These are phyloP conservation scores for Vitis amurensis DNA, from an alignment of 164 flowering plant genomes.

Conservation along the genomic window DNA sequence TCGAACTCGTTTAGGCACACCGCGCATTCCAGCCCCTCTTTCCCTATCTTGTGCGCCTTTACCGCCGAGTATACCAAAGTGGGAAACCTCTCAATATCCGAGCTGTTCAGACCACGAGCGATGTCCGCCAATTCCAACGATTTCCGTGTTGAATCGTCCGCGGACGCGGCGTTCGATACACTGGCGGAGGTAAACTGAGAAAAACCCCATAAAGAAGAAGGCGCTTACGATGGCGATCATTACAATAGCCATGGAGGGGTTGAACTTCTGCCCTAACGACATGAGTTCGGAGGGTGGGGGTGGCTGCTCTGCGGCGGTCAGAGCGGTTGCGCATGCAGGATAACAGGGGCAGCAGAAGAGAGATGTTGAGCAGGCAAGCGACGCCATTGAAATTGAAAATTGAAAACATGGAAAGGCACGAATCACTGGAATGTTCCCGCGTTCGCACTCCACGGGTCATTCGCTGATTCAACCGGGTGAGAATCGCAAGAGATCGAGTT, in stretches of 20 bases:
- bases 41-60: slow-evolving; percentile 43
- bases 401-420: slow-evolving; percentile 12
- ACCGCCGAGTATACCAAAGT: slow-evolving; percentile 56
- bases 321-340: not conserved
- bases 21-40: slow-evolving; percentile 51
- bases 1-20: slow-evolving; percentile 62
- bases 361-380: not conserved
- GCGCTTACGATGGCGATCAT: slow-evolving; percentile 27
- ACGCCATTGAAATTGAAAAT: no score
- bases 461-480: slow-evolving; percentile 43
- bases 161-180: slow-evolving; percentile 25
- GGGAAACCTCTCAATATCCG: slow-evolving; percentile 43
- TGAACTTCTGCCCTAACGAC: slow-evolving; percentile 9
- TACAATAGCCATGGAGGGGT: slow-evolving; percentile 25
- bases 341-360: not conserved
- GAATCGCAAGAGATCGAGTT: not conserved
- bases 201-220: slow-evolving; percentile 33
- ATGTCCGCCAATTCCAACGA: not conserved
- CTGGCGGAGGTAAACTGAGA: slow-evolving; percentile 40
- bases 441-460: slow-evolving; percentile 52
- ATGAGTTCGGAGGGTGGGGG: not conserved
- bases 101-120: slow-evolving; percentile 40
- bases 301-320: slow-evolving; percentile 6
- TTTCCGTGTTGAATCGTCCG: not conserved
- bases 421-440: slow-evolving; percentile 17